Base-by-base conservation (phyloP, 352 stramenopile genomes). In the Phytophthora sojae region DNA sequence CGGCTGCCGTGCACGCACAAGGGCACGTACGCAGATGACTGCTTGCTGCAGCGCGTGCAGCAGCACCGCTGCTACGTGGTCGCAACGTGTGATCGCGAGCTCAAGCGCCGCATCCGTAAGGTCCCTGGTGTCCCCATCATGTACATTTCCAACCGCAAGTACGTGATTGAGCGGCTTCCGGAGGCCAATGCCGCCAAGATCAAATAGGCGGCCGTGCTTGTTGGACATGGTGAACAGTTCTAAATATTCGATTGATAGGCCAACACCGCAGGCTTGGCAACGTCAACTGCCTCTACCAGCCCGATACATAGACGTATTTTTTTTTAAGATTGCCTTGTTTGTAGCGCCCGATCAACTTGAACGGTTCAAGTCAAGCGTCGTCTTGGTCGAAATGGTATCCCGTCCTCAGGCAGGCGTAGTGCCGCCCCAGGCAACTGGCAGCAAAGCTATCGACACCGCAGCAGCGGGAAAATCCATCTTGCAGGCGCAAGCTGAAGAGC, bases 11-110 rank as follows among this genome's bases (percentile, higher is more conserved):
- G 98, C 82, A 97, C 94, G 49, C 98, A 99, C 84, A 98, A 98
- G 79, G 98, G 98, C 64, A 99, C 97, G 68, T 99, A 99, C 86
- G 98, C 98, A n/a, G 98, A 99, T 91, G 98, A 99, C 88, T 99
- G 97, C 76, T 81, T 99, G 47, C 81, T 98, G 32, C 81, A 95
- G 76, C 88, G 90, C 51, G 85, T 97, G 65, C 88, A 96, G 73
- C 87, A 97, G 95, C 96, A 98, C 71, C 93, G 97, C 61, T 99
- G 98, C 83, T 99, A 99, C 83, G 93, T 99, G 63, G 96, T 99
- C 11, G 98, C 98, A 25, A 99, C 98, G 11, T 99, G 98, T 85
- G 98, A 99, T 93, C 99, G 99, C 69, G 98, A 99, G 69, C 89
- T 99, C 61, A 98, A 99, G 83, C 95, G 97, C 49, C 91, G 98